Evolutionary conservation across 257 asterid genomes (phyloP).

Genomic region (Nicotiana obtusifolia): DNA sequence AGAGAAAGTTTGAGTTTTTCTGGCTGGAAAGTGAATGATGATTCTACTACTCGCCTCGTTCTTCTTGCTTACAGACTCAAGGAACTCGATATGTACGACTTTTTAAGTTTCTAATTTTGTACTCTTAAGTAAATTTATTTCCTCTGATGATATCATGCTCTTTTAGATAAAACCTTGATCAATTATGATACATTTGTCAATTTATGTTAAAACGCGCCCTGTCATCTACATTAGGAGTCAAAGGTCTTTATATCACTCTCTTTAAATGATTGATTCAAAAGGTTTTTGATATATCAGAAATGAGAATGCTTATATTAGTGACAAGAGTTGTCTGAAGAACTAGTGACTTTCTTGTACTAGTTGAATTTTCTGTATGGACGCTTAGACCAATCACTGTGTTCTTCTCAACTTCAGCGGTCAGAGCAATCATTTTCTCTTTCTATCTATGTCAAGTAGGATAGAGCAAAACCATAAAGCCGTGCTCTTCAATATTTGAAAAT

Average conservation of each 20-base stretch:
- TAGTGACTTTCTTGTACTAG: background rate
- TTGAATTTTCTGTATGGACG: background rate
- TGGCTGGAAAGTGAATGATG: slow-evolving; percentile 86
- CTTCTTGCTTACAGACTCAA: slow-evolving; percentile 63
- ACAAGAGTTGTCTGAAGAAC: background rate
- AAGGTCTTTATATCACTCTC: background rate
- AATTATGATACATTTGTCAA: background rate
- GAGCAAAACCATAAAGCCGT: background rate
- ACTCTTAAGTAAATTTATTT: background rate
- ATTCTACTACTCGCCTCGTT: slow-evolving; percentile 70
- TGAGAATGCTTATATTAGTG: background rate
- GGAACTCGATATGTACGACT: slow-evolving; percentile 69
- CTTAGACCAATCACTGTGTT: background rate
- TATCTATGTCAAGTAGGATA: too few species aligned
- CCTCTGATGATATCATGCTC: background rate
- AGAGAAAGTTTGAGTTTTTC: slow-evolving; percentile 64
- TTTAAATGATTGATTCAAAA: too few species aligned
- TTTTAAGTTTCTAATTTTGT: background rate
- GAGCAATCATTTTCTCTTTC: background rate
- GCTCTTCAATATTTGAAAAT: background rate
- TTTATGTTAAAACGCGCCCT: background rate
- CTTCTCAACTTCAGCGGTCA: background rate
- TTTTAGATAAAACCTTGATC: background rate
- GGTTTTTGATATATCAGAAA: background rate
- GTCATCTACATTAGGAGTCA: background rate